Conservation (phyloP, 768 basidiomycete species). For the Kwoniella dendrophila region DNA sequence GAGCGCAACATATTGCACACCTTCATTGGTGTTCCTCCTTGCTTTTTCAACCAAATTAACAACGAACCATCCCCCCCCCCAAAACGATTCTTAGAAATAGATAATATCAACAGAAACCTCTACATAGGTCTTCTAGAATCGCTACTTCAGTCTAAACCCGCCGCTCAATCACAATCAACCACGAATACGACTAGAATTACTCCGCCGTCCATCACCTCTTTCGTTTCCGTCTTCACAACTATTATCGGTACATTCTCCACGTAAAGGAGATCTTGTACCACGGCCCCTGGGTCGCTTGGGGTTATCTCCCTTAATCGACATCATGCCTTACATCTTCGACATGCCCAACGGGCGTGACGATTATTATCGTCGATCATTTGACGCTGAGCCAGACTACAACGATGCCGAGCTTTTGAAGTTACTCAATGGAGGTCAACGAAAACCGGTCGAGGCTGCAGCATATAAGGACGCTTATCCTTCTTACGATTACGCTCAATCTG, state of each 20-base stretch:
- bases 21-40: slow-evolving; percentile 22
- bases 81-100: neutral
- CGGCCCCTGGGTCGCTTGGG: slow-evolving; percentile 26
- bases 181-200: neutral
- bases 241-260: slow-evolving; percentile 13
- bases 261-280: slow-evolving; percentile 18
- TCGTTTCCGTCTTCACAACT: neutral
- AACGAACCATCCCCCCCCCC: neutral
- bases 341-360: slow-evolving; percentile 15
- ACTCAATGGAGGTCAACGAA: slow-evolving; percentile 17
- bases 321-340: slow-evolving; percentile 29
- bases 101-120: slow-evolving; percentile 6
- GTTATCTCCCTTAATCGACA: slow-evolving; percentile 8
- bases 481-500: slow-evolving; percentile 10
- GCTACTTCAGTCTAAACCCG: neutral
- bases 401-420: slow-evolving; percentile 26
- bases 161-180: neutral
- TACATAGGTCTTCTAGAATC: slow-evolving; percentile 5
- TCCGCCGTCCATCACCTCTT: slow-evolving; percentile 1
- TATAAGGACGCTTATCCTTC: neutral
- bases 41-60: slow-evolving; percentile 2
- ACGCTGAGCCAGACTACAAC: slow-evolving; percentile 7
- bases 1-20: slow-evolving; percentile 19
- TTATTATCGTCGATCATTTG: slow-evolving; percentile 1
- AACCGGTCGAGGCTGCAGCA: neutral